Base-by-base conservation (phyloP, 2,329 filamentous ascomycete species). In the Parastagonospora avenae region DNA sequence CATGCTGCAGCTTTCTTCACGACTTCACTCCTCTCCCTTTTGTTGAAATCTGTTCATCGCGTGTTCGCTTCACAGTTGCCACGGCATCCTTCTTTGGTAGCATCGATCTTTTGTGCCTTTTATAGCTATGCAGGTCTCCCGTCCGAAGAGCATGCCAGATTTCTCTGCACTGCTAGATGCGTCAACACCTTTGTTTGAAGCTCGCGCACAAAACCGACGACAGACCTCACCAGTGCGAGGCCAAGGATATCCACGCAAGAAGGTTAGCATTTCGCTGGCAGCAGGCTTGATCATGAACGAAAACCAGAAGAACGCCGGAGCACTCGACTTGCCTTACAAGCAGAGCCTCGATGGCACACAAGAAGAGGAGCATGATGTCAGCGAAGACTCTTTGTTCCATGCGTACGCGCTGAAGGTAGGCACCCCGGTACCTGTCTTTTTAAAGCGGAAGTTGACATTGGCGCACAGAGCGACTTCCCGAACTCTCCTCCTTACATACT, bases 81-180 rank as follows among this genome's bases (percentile, higher is more conserved):
- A 19, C 24, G 11, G 19, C n/a, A 24, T 24, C 3, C 19, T 24
- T 10, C 14, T 24, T 19, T 38, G 12, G 36, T 15, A 11, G 9
- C 30, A 8, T n/a, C n/a, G 9, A 8, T 10, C 8, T 10, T 8
- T 32, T 11, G 30, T n/a, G 29, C 14, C 38, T 24, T 29, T 24
- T 28, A 28, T 6, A 14, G 10, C 42, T 24, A 19, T 30, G 27
- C 8, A 37, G 11, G 67, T 70, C 63, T 54, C 67, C 9, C 60
- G 70, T 30, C 67, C 70, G 8, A 70, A 67, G 45, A 70, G 67
- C 55, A 71, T 73, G 68, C 59, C 67, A 40, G 69, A 73, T 41
- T 71, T 72, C 54, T 57, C 66, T 10, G 46, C 56, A 4, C 60
- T 73, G 7, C 60, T 71, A 51, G 70, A 72, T 35, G 60, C 62